These are phyloP conservation scores for Paraphaeosphaeria minitans DNA, from an alignment of 2,329 filamentous ascomycete species.

Conservation along the genomic window DNA sequence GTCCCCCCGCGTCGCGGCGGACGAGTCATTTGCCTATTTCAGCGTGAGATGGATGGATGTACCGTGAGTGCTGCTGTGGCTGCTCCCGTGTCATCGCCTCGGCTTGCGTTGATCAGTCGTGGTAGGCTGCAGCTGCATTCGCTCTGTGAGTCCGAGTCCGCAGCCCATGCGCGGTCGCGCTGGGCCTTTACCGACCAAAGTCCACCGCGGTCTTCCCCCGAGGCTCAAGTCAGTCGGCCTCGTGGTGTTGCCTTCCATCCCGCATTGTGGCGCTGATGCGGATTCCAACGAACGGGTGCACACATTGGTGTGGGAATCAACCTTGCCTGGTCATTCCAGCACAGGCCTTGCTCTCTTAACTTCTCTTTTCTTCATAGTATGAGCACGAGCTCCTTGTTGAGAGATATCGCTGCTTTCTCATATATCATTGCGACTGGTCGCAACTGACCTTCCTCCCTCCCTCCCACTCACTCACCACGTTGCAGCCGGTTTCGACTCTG, in stretches of 20 bases:
- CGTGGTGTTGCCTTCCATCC: constrained; percentile 1
- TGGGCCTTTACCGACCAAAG: constrained; percentile 3
- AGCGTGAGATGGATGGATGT: not conserved
- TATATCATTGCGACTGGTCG: constrained; percentile 7
- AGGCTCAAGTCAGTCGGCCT: constrained; percentile 9
- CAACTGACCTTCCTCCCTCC: not conserved
- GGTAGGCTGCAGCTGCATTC: constrained; percentile 7
- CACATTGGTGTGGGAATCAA: constrained; percentile 5
- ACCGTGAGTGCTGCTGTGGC: not conserved
- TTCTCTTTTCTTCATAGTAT: not conserved
- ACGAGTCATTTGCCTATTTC: constrained; percentile 1
- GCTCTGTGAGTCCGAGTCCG: constrained; percentile 4
- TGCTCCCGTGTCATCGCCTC: not conserved
- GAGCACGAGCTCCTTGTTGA: not conserved
- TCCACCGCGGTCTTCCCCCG: constrained; percentile 1
- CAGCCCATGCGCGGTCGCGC: constrained; percentile 1
- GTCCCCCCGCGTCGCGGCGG: not conserved
- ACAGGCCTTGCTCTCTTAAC: constrained; percentile 7
- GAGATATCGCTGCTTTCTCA: not conserved
- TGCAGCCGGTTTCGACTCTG: not conserved
- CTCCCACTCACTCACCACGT: not conserved
- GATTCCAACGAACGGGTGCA: not conserved
- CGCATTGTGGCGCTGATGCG: constrained; percentile 4
- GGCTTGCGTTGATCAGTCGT: constrained; percentile 2
- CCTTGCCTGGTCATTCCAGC: constrained; percentile 6